Evolutionary conservation across 768 basidiomycete species (phyloP).

Genomic region (Podaxis pistillaris): DNA sequence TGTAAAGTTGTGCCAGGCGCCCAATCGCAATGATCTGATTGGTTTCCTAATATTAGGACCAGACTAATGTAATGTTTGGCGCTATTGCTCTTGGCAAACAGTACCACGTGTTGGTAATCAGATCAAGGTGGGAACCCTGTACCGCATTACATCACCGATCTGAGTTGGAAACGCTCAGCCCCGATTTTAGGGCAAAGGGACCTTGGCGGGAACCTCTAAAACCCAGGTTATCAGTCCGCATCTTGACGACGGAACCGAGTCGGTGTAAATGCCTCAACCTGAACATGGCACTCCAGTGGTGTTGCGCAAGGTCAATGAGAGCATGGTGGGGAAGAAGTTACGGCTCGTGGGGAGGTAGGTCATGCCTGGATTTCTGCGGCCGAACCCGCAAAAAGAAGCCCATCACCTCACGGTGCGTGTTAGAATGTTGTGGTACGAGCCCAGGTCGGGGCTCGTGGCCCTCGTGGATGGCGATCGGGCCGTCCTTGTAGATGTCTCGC

Average conservation of each 20-base stretch:
- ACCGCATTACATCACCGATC: background rate
- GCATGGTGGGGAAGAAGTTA: slow-evolving; percentile 48
- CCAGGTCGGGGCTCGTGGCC: slow-evolving; percentile 40
- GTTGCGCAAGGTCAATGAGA: slow-evolving; percentile 37
- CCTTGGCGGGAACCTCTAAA: background rate
- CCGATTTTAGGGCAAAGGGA: background rate
- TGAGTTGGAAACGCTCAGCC: background rate
- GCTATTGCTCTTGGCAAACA: slow-evolving; percentile 4
- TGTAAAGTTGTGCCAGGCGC: background rate
- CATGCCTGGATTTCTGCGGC: background rate
- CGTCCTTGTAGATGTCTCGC: slow-evolving; percentile 55
- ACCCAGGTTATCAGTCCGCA: slow-evolving; percentile 1
- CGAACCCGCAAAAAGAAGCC: slow-evolving; percentile 2
- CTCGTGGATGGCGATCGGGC: slow-evolving; percentile 50
- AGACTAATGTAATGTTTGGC: slow-evolving; percentile 9
- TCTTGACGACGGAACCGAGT: slow-evolving; percentile 5
- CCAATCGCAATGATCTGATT: slow-evolving; percentile 12
- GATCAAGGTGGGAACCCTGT: slow-evolving; percentile 1
- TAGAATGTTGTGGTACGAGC: slow-evolving; percentile 61
- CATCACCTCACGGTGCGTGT: slow-evolving; percentile 1
- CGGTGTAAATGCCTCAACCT: slow-evolving; percentile 44
- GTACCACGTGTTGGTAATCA: slow-evolving; percentile 12
- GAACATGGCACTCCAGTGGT: slow-evolving; percentile 45
- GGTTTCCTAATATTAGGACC: slow-evolving; percentile 8
- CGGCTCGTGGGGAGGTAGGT: slow-evolving; percentile 60